Conservation (phyloP, 495 filamentous ascomycete genomes). For the Tetracladium marchalianum region DNA sequence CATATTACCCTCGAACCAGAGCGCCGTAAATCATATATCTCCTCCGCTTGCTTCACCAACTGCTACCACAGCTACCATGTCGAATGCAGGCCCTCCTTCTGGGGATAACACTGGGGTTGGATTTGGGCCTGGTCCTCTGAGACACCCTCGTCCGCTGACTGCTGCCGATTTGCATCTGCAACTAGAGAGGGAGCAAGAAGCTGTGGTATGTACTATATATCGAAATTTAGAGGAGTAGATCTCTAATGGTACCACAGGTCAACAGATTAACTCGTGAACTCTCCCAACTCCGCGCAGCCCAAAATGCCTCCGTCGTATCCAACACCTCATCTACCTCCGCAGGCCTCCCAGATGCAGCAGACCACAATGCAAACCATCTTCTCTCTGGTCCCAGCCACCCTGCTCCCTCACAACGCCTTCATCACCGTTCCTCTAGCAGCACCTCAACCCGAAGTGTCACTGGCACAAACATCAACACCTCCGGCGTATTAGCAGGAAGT, state of each 20-base stretch:
- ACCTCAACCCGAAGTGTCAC: slow-evolving; percentile 45
- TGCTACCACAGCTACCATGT: slow-evolving; percentile 3
- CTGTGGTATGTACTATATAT: slow-evolving; percentile 51
- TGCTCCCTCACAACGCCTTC: slow-evolving; percentile 43
- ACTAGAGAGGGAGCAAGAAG: slow-evolving; percentile 89
- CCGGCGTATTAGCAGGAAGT: slow-evolving; percentile 27
- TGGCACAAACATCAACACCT: slow-evolving; percentile 29
- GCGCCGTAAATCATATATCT: slow-evolving; percentile 32
- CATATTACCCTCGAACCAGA: slow-evolving; percentile 45
- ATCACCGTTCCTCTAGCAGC: slow-evolving; percentile 56
- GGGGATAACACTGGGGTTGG: slow-evolving; percentile 48
- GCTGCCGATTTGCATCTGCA: slow-evolving; percentile 78
- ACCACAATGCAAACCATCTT: slow-evolving; percentile 37
- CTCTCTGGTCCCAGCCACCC: slow-evolving; percentile 36
- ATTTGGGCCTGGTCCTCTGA: slow-evolving; percentile 56
- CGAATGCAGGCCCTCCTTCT: slow-evolving; percentile 3
- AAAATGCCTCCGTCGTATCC: slow-evolving; percentile 72
- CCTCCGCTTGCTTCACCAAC: slow-evolving; percentile 13
- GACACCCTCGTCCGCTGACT: slow-evolving; percentile 77
- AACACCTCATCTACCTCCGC: slow-evolving; percentile 64
- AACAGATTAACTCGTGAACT: slow-evolving; percentile 89
- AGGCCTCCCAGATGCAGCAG: slow-evolving; percentile 43
- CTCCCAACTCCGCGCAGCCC: slow-evolving; percentile 62
- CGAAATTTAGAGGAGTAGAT: neutral
- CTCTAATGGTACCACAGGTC: slow-evolving; percentile 42